Base-by-base conservation (phyloP, 257 asterid species). In the Nemophila menziesii region DNA sequence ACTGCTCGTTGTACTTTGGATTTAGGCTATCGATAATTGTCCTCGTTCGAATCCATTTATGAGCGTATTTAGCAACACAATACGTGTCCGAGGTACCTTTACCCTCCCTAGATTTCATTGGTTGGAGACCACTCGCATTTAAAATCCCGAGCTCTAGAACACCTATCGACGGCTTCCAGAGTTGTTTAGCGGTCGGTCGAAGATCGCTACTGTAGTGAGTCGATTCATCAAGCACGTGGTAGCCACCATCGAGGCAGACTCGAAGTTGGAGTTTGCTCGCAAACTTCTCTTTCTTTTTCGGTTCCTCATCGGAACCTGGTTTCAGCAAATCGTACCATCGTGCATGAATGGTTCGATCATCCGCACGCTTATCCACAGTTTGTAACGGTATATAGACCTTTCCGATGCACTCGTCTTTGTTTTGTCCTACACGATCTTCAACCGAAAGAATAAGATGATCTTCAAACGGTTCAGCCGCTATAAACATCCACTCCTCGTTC, bases 1-100 rank as follows among this genome's bases (percentile, higher is more conserved):
- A 87, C 64, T 87, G 97, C 66, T 87, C 97, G 44, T 87, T 87
- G 79, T 70, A 87, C 76, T 71, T 80, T 0, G 97, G 97, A 52
- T 80, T 82, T 44, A 82, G 59, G 68, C 78, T 73, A 71, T 79
- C 93, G 3, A 80, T 52, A 1, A 87, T 60, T 0, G 97, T 87
- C 56, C 97, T 65, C 12, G 97, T 83, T 38, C 97, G 58, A 5
- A 87, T 66, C 97, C 97, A 86, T 60, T 86, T 86, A 33, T 79
- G 92, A 17, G 92, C 79, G 48, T 86, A 86, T 61, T 86, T 86
- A 0, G 95, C 97, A 4, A 87, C 95, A 19, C 95, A 79, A 61
- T 58, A 87, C 2, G 92, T 72, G 50, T 87, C 93, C 0, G 93
- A 67, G 7, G 85, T 71, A 42, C 86, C 95, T 48, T 78, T 65